Evolutionary conservation across 257 asterid genomes (phyloP), one percentile per base, ranked within the genome.

Genomic region (Knoxia roxburghii): DNA sequence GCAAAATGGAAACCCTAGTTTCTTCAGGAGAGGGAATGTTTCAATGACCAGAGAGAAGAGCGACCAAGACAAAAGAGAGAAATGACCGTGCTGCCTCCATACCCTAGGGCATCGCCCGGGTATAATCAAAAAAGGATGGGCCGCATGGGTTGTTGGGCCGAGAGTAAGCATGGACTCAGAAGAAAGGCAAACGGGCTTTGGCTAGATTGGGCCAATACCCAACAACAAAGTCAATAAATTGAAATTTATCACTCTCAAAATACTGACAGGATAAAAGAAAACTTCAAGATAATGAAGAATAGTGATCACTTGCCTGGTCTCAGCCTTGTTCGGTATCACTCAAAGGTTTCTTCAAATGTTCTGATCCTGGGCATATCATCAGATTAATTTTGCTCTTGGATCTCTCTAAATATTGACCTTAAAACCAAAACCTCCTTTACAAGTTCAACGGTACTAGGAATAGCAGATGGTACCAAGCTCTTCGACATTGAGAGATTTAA

Each of bases 341-440:
- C 72, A 88, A 46, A 37, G 58, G 70, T 80, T 84, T 91, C 84
- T 81, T 87, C 77, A 89, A 79, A 95, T 95, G 87, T 49, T 84
- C 81, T 1, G 95, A 61, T 68, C 95, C 95, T 20, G 92, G 96
- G 67, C 87, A 87, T 48, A 86, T 95, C 96, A 89, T 89, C 24
- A 91, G 84, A 79, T 82, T 87, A 68, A 75, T 67, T 71, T 80
- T 69, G 72, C 94, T 85, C 32, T 81, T 58, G 12, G 81, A 68
- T 54, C 85, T 76, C 88, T 96, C 3, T 80, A 72, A 62, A 85
- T 95, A 72, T 81, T 83, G 80, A 91, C 70, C 43, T 75, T 72
- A 77, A 91, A 91, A 56, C 96, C 98, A 66, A 91, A 91, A 60
- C 96, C 95, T 9, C 61, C 72, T 4, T 90, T 87, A 96, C 98